A percentile compares a stretch with the other conserved stretches of the same genome.
Evolutionary conservation across 169 alveolate species (phyloP).

Genomic region (Plasmodium falciparum): DNA sequence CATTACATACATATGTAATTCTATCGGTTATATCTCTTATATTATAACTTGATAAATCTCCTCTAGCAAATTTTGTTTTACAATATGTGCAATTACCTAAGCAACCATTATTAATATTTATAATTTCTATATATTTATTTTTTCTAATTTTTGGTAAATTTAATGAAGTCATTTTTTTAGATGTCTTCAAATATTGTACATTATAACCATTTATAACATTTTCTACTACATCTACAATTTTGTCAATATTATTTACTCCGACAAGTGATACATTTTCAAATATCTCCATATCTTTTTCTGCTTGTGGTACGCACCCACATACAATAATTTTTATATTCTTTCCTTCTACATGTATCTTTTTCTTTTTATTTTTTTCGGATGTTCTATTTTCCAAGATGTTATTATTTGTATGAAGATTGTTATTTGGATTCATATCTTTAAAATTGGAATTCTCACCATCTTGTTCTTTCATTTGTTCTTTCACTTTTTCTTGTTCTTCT

Average conservation of each 20-base stretch:
- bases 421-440: too few species aligned
- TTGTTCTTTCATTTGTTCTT: too few species aligned
- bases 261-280: conserved; percentile 85
- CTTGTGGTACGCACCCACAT: conserved; percentile 98
- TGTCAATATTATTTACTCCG: conserved; percentile 91
- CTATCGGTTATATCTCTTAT: conserved; percentile 93
- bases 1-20: conserved; percentile 88
- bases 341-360: not conserved
- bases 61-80: conserved; percentile 98
- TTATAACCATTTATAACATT: conserved; percentile 94
- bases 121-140: conserved; percentile 94
- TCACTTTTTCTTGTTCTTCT: too few species aligned
- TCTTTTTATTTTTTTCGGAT: not conserved
- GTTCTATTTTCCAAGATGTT: not conserved
- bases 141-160: conserved; percentile 98
- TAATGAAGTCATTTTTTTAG: conserved; percentile 92
- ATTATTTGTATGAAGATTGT: too few species aligned
- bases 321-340: conserved; percentile 91
- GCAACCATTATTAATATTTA: conserved; percentile 95
- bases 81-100: conserved; percentile 99
- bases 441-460: not conserved
- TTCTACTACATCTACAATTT: conserved; percentile 97
- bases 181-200: conserved; percentile 90
- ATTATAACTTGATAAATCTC: conserved; percentile 94
- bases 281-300: conserved; percentile 86